A percentile compares a stretch with the other conserved stretches of the same genome.
Conservation (phyloP, 768 basidiomycete species). For the Mycena haematopus region DNA sequence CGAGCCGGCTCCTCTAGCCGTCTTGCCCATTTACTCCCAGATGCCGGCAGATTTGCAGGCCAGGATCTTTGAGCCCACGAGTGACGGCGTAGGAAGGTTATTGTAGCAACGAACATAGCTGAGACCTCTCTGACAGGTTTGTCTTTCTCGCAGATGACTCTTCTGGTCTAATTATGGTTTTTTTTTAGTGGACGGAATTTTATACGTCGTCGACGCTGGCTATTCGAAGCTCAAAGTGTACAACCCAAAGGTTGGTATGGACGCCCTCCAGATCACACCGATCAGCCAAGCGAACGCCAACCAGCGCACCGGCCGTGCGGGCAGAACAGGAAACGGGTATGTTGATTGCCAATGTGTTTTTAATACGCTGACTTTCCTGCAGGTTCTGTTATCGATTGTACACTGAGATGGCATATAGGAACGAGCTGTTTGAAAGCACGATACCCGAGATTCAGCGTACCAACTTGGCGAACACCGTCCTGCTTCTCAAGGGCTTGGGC, state of each 20-base stretch:
- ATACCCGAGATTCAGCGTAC: conserved; percentile 99
- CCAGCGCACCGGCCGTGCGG: conserved; percentile 95
- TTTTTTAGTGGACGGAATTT: conserved; percentile 89
- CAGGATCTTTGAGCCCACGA: conserved; percentile 99
- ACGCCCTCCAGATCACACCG: conserved; percentile 93
- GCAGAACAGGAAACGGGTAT: conserved; percentile 94
- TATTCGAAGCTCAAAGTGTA: conserved; percentile 99
- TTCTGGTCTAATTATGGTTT: conserved; percentile 23
- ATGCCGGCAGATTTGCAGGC: conserved; percentile 99
- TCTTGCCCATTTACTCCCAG: conserved; percentile 99
- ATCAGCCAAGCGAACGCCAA: conserved; percentile 97
- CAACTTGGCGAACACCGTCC: conserved; percentile 93
- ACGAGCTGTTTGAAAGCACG: conserved; percentile 96
- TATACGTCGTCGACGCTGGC: conserved; percentile 98
- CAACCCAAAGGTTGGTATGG: conserved; percentile 99
- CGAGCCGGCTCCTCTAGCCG: conserved; percentile 87
- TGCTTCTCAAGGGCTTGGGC: conserved; percentile 93
- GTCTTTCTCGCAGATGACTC: conserved; percentile 11
- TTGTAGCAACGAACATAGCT: conserved; percentile 98
- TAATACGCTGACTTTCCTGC: conserved; percentile 21
- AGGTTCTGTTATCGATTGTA: conserved; percentile 98
- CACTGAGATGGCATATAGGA: conserved; percentile 97
- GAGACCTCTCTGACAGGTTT: conserved; percentile 97
- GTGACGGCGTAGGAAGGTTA: conserved; percentile 94
- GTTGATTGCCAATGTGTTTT: conserved; percentile 31